Percentiles rank a stretch among this genome's conserved stretches.
Evolutionary conservation across 495 filamentous ascomycete genomes (phyloP).

Genomic region (Podospora bellae-mahoneyi): DNA sequence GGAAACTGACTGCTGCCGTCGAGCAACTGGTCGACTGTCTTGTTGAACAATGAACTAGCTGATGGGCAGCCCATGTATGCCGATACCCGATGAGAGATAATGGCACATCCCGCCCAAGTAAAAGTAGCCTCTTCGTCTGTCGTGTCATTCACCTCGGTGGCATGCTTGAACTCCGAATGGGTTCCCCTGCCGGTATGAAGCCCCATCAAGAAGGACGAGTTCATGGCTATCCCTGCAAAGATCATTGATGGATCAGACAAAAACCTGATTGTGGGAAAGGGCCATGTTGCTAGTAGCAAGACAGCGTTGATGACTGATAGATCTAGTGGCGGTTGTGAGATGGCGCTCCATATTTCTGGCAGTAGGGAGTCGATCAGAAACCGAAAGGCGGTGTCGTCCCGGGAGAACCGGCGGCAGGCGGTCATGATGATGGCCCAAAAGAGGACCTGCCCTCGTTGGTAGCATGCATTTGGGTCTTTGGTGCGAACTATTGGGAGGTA

Average conservation of each 20-base stretch:
- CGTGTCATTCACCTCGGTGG: conserved; percentile 30
- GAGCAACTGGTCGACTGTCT: conserved; percentile 39
- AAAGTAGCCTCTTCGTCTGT: conserved; percentile 44
- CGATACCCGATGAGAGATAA: conserved; percentile 40
- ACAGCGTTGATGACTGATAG: conserved; percentile 43
- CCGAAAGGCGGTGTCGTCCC: conserved; percentile 38
- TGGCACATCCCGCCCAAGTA: conserved; percentile 46
- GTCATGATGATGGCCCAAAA: conserved; percentile 49
- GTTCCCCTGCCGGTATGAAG: conserved; percentile 42
- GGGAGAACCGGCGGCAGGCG: conserved; percentile 41
- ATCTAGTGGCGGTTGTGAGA: conserved; percentile 35
- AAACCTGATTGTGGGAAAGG: conserved; percentile 42
- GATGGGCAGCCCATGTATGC: conserved; percentile 41
- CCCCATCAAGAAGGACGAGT: conserved; percentile 39
- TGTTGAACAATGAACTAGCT: conserved; percentile 39
- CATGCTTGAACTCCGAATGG: conserved; percentile 41
- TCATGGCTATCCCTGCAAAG: conserved; percentile 40
- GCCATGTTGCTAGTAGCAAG: conserved; percentile 43
- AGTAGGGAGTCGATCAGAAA: conserved; percentile 41
- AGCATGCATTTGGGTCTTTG: conserved; percentile 41
- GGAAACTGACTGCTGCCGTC: conserved; percentile 36
- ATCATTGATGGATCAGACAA: conserved; percentile 42
- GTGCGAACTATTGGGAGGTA: conserved; percentile 43
- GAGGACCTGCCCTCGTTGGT: conserved; percentile 36
- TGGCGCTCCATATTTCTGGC: conserved; percentile 36